phyloP scores from a whole-genome alignment of 768 basidiomycete genomes.

The Phanerochaete sordida region DNA sequence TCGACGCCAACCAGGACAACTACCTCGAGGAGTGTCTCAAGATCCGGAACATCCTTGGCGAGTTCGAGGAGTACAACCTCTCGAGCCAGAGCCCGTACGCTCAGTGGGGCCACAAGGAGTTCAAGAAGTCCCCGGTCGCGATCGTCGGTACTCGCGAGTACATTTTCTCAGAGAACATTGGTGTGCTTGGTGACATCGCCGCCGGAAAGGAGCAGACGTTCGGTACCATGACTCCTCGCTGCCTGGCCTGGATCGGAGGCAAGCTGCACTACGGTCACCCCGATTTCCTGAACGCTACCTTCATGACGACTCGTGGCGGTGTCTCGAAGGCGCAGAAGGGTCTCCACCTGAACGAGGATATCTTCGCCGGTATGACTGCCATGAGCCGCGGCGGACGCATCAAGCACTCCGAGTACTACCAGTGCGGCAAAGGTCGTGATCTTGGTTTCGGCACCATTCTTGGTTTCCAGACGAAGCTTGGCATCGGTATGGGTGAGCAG shows the following conservation, averaged over 20 bases:
- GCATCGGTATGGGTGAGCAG: slow-evolving; percentile 99
- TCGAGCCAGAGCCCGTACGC: slow-evolving; percentile 95
- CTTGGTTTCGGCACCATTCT: slow-evolving; percentile 98
- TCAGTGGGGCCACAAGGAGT: slow-evolving; percentile 93
- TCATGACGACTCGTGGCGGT: slow-evolving; percentile 98
- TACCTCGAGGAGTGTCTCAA: slow-evolving; percentile 99
- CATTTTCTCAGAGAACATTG: slow-evolving; percentile 99
- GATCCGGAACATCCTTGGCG: slow-evolving; percentile 95
- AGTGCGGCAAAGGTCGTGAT: slow-evolving; percentile 99
- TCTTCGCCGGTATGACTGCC: slow-evolving; percentile 99
- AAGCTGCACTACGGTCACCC: slow-evolving; percentile 99
- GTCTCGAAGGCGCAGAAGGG: slow-evolving; percentile 99
- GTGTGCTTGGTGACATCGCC: slow-evolving; percentile 97
- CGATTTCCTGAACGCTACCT: slow-evolving; percentile 96
- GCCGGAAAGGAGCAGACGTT: slow-evolving; percentile 99
- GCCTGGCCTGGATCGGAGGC: slow-evolving; percentile 95
- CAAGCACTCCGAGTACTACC: slow-evolving; percentile 99
- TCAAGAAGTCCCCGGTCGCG: slow-evolving; percentile 86
- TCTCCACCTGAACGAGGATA: slow-evolving; percentile 97
- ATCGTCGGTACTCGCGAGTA: slow-evolving; percentile 99
- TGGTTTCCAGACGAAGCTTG: slow-evolving; percentile 99
- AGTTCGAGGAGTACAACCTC: slow-evolving; percentile 92
- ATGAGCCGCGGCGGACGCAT: slow-evolving; percentile 97
- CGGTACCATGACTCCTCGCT: slow-evolving; percentile 90
- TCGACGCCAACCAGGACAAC: slow-evolving; percentile 99